Conservation (phyloP, 768 basidiomycete species). For the Hydnum rufescens region DNA sequence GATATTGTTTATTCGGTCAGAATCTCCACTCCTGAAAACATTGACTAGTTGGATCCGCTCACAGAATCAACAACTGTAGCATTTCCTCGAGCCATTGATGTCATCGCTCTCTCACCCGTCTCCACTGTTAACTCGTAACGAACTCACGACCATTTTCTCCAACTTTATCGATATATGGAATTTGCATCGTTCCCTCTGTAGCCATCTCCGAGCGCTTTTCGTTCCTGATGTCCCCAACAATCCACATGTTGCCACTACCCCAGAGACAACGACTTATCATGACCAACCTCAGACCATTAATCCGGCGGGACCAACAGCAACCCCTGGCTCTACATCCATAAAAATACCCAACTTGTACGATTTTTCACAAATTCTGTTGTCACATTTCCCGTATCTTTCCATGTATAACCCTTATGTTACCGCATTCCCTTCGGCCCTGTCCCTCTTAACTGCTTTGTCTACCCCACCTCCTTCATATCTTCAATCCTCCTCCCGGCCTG, state of each 20-base stretch:
- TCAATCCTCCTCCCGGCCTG: conserved; percentile 9
- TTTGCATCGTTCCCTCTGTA: conserved; percentile 55
- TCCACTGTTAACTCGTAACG: conserved; percentile 46
- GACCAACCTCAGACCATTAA: not conserved
- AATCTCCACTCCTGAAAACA: conserved; percentile 6
- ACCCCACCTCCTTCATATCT: not conserved
- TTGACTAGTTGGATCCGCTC: not conserved
- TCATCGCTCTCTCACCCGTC: conserved; percentile 45
- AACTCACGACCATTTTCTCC: conserved; percentile 58
- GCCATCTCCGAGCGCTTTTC: conserved; percentile 32
- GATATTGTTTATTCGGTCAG: conserved; percentile 65
- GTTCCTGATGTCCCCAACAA: conserved; percentile 11
- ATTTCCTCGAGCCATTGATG: conserved; percentile 67
- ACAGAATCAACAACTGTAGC: conserved; percentile 33
- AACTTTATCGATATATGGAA: conserved; percentile 90
- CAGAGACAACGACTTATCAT: not conserved
- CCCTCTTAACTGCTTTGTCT: conserved; percentile 32
- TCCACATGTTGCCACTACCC: not conserved
- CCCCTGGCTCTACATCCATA: not conserved
- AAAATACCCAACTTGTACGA: not conserved
- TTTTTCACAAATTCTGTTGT: conserved; percentile 28
- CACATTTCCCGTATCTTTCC: conserved; percentile 77
- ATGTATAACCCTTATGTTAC: conserved; percentile 74
- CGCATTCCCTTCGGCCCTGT: conserved; percentile 39
- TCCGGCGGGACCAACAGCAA: not conserved